These are phyloP conservation scores for Colletotrichum eleusines DNA, from an alignment of 2,329 filamentous ascomycete genomes.

Conservation along the genomic window DNA sequence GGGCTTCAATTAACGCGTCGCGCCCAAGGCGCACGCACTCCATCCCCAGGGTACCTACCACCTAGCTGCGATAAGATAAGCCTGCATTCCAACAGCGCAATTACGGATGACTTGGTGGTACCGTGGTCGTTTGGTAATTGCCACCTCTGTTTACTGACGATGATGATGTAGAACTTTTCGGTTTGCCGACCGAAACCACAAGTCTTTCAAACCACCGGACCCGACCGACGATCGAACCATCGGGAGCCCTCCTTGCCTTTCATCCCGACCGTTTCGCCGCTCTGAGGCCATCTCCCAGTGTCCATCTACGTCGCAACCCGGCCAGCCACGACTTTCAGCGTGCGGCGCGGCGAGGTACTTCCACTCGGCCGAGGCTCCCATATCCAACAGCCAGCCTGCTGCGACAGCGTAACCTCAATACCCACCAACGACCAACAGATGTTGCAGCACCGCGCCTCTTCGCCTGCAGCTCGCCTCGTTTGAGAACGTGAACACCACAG, in stretches of 20 bases:
- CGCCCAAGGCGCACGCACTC: not conserved
- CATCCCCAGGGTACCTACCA: too few species aligned
- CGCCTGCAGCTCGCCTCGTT: constrained; percentile 40
- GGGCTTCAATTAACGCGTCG: constrained; percentile 32
- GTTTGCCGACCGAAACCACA: not conserved
- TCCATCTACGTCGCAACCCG: constrained; percentile 16
- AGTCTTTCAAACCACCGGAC: not conserved
- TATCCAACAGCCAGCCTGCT: constrained; percentile 35
- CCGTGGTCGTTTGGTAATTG: not conserved
- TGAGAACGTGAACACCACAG: not conserved
- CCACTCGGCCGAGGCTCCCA: not conserved
- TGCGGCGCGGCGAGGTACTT: not conserved
- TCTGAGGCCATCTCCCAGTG: not conserved
- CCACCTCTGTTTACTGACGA: not conserved
- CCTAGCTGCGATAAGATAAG: constrained; percentile 34
- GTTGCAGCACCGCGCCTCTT: constrained; percentile 36
- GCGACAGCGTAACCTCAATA: constrained; percentile 8
- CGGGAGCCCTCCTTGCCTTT: not conserved
- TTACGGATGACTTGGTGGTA: not conserved
- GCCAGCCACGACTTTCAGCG: not conserved
- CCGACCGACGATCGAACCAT: not conserved
- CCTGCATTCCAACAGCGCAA: not conserved
- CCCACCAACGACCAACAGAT: constrained; percentile 27
- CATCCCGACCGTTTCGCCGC: not conserved
- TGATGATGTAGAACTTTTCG: not conserved